Evolutionary conservation across 148 eudicot species (phyloP), one percentile per base, ranked within the genome.

Genomic region (Rhododendron williamsianum): DNA sequence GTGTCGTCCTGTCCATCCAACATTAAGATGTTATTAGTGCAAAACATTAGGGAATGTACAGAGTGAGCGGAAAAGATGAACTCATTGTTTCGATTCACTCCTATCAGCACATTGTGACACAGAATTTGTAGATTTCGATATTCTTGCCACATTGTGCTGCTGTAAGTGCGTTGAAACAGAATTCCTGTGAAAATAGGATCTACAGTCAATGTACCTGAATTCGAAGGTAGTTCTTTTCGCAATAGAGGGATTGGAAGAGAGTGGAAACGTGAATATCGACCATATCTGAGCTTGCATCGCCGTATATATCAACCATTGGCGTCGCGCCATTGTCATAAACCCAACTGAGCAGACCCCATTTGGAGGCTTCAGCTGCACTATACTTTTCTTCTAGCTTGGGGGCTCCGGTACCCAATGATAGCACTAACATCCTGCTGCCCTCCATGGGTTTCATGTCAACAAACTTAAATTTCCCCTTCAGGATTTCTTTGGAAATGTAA

Each of bases 1-100:
- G 84, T 84, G 76, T 92, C 93, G 56, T 91, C 93, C 95, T 95
- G 89, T 65, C 65, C 36, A 67, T 18, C 27, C 54, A 67, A 21
- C 56, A 45, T 10, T 15, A 8, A 45, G 56, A 25, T 3, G 25
- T 58, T 58, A 21, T 58, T 58, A 36, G 33, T 4, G 5, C 10
- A 9, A 41, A 41, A 41, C 45, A 41, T 41, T 41, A 41, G 8
- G 45, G 45, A 41, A 41, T 41, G 0, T 41, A 41, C 45, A 41
- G 6, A 41, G 45, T 41, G 45, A 41, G 45, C 0, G 45, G 45
- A 7, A 41, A 41, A 6, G 27, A n/a, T 69, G 15, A 27, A 69
- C 1, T 21, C 27, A 8, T 63, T 23, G 71, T 63, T 6, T 41
- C 45, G 8, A 41, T 41, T 41, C 45, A 41, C 45, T 41, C 45